Base-by-base conservation (phyloP, 1,139 yeast genomes). In the Saccharomyces uvarum region DNA sequence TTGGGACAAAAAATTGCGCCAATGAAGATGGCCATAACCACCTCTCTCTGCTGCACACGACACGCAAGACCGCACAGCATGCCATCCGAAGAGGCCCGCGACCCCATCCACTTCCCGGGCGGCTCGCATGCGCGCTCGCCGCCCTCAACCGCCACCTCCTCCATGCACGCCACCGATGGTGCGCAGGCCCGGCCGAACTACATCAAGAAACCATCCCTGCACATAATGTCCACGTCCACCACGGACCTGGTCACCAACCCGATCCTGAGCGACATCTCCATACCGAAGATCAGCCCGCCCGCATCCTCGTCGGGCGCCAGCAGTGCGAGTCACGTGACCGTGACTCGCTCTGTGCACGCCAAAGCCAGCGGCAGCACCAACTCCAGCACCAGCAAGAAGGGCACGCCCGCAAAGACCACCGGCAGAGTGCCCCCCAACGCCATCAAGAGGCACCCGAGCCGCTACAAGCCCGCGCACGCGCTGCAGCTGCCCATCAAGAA, bases 181-280 rank as follows among this genome's bases (percentile, higher is more conserved):
- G 24, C 44, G 6, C 8, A 8, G n/a, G 2, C 44, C 24, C 13
- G 44, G 2, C 44, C 44, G 3, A 38, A 38, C 44, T 38, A 38
- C 8, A 38, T 38, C 3, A 38, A 38, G 21, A 38, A 38, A 16
- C 44, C 44, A 4, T 38, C 44, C 24, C 11, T 38, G 7, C 44
- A 38, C 44, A 38, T 38, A 6, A 14, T 38, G 21, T 38, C 44
- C 11, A 38, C 44, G 8, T 38, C 44, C 8, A 38, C 44, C 0
- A 38, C 44, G 13, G 3, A 64, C 32, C 48, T 67, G n/a, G 69
- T 62, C 47, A 66, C 65, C 1, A 66, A 62, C 47, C 66, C 69
- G 4, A 69, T 67, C 8, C 49, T 66, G 28, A 63, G 68, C 53
- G 57, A 64, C 51, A 59, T 66, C 31, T 57, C 66, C 3, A 52